Evolutionary conservation across 208 protist species (phyloP).

Genomic region (Naegleria fowleri): DNA sequence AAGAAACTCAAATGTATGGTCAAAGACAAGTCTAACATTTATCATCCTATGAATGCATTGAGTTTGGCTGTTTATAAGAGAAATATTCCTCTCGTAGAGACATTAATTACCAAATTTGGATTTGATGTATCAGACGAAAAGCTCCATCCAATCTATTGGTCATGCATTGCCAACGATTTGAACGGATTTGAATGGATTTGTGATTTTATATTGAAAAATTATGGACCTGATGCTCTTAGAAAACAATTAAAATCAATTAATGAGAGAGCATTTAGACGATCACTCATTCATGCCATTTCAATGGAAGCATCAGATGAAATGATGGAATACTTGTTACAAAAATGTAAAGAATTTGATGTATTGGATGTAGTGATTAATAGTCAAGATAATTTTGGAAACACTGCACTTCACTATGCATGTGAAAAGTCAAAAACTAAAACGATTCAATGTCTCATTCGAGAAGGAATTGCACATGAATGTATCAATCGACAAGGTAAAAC

Average conservation of each 20-base stretch:
- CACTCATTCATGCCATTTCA: background rate
- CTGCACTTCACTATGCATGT: background rate
- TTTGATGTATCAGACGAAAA: background rate
- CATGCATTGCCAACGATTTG: background rate
- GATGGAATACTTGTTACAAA: background rate
- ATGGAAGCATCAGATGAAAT: constrained; percentile 3
- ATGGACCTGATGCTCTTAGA: background rate
- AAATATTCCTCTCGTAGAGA: background rate
- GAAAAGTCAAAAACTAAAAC: background rate
- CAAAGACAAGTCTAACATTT: background rate
- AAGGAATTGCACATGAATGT: background rate
- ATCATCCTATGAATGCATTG: background rate
- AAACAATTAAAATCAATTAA: background rate
- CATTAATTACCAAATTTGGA: background rate
- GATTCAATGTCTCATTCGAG: background rate
- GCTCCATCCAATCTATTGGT: background rate
- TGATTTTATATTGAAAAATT: background rate
- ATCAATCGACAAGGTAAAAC: background rate
- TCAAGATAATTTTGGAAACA: background rate
- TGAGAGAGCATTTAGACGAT: constrained; percentile 1
- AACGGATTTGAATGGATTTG: background rate
- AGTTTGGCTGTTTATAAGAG: background rate
- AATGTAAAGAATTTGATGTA: background rate
- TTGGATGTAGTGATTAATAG: background rate
- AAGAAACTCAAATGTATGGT: background rate